Evolutionary conservation across 306 rosid genomes (phyloP), one percentile per base, ranked within the genome.

Genomic region (Quercus rubra): DNA sequence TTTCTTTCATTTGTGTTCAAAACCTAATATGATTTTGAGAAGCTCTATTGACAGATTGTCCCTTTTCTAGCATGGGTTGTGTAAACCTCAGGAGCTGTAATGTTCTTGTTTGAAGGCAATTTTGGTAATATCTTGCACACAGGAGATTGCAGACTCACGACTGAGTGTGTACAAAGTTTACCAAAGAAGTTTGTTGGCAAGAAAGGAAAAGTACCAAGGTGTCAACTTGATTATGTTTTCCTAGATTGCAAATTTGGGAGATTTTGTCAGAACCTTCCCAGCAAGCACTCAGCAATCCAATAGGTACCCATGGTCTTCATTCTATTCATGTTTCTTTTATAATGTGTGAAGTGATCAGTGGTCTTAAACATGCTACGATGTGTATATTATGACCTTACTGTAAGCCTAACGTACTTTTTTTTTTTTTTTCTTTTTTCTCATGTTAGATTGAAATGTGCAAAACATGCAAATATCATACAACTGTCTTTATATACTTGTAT

Each of bases 81-180:
- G 46, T 80, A 67, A 64, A 70, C 71, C 83, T 73, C 80, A 93
- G 97, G 98, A 52, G 93, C 98, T 13, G 90, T 91, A 59, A 93
- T 93, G 97, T 90, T 93, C 90, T 83, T 88, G 83, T 93, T 91
- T 74, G 98, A 91, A 87, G 98, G 98, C 0, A 43, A 80, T 52
- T 91, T 93, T 78, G 92, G 98, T 33, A 87, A 88, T 69, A 83
- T 93, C 35, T 84, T 93, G 51, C 97, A 93, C 82, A 89, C 93
- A 0, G 98, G 98, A 62, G 98, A 91, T 85, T 93, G 98, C 88
- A 88, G 98, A 79, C 92, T 93, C 20, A 87, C 86, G 4, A 84
- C 81, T 10, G 94, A 91, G 79, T 93, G 94, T 84, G 78, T 93
- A 59, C 87, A 75, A 52, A 85, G 72, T 64, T 81, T 93, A 49